These are phyloP conservation scores for Stropharia rugosoannulata DNA, from an alignment of 768 basidiomycete species.

Conservation along the genomic window DNA sequence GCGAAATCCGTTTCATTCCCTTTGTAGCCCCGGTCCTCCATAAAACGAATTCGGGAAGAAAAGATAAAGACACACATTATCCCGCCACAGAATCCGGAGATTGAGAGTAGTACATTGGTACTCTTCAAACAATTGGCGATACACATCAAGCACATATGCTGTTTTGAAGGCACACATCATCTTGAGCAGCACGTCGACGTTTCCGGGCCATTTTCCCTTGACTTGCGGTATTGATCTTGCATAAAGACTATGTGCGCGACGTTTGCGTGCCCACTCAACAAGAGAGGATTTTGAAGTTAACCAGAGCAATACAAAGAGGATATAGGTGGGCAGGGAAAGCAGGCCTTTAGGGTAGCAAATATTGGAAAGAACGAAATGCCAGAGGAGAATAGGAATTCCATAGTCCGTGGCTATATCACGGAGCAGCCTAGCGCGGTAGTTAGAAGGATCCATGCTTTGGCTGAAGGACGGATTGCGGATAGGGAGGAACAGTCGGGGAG, in stretches of 20 bases:
- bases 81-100: constrained; percentile 65
- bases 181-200: constrained; percentile 63
- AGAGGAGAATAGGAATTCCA: constrained; percentile 37
- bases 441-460: constrained; percentile 35
- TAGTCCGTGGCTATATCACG: constrained; percentile 42
- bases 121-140: constrained; percentile 65
- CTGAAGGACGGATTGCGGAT: background rate
- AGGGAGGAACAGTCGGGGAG: background rate
- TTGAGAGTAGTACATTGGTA: constrained; percentile 73
- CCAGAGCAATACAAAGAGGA: constrained; percentile 42
- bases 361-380: constrained; percentile 30
- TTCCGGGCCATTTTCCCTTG: constrained; percentile 75
- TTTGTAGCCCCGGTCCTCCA: background rate
- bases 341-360: constrained; percentile 31
- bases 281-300: constrained; percentile 34
- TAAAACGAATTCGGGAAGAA: background rate
- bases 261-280: constrained; percentile 31
- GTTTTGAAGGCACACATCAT: constrained; percentile 56
- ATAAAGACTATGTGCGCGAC: constrained; percentile 42
- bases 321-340: constrained; percentile 34
- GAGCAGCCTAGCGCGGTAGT: constrained; percentile 51
- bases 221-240: constrained; percentile 56
- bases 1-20: too few relatives aligned
- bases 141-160: constrained; percentile 62
- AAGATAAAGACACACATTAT: constrained; percentile 49